A percentile compares a stretch with the other conserved stretches of the same genome.
phyloP scores from a whole-genome alignment of 192 early-diverging fungal genomes.

The Spizellomyces punctatus region DNA sequence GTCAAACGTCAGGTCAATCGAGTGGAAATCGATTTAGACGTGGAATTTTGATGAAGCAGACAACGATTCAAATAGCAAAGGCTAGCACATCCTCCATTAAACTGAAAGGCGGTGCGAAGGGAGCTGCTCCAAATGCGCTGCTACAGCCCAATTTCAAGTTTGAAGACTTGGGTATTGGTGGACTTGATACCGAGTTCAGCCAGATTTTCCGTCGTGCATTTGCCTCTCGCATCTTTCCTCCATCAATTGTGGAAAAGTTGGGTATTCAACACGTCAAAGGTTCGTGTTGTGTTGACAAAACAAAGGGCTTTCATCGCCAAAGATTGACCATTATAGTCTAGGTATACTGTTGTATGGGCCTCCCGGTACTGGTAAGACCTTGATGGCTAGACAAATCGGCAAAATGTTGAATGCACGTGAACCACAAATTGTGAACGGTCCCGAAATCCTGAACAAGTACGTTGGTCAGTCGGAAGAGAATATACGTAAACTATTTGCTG shows the following conservation, averaged over 20 bases:
- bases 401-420: slow-evolving; percentile 97
- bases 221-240: slow-evolving; percentile 95
- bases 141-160: slow-evolving; percentile 96
- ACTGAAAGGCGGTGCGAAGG: slow-evolving; percentile 16
- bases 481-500: slow-evolving; percentile 92
- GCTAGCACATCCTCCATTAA: slow-evolving; percentile 60
- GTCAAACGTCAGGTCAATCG: not conserved
- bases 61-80: slow-evolving; percentile 70
- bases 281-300: not conserved
- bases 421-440: slow-evolving; percentile 94
- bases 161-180: slow-evolving; percentile 97
- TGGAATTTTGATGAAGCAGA: slow-evolving; percentile 78
- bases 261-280: slow-evolving; percentile 99
- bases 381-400: slow-evolving; percentile 98
- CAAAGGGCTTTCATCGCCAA: slow-evolving; percentile 3
- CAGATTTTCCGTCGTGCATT: slow-evolving; percentile 96
- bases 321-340: not conserved
- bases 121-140: slow-evolving; percentile 66
- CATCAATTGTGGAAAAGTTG: slow-evolving; percentile 86
- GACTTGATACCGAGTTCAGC: slow-evolving; percentile 91
- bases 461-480: slow-evolving; percentile 98
- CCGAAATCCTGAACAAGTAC: slow-evolving; percentile 94
- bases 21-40: slow-evolving; percentile 22
- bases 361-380: slow-evolving; percentile 96
- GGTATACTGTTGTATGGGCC: slow-evolving; percentile 73